These are phyloP conservation scores for Hepatocystis sp. DNA, from an alignment of 169 alveolate species.

Conservation along the genomic window DNA sequence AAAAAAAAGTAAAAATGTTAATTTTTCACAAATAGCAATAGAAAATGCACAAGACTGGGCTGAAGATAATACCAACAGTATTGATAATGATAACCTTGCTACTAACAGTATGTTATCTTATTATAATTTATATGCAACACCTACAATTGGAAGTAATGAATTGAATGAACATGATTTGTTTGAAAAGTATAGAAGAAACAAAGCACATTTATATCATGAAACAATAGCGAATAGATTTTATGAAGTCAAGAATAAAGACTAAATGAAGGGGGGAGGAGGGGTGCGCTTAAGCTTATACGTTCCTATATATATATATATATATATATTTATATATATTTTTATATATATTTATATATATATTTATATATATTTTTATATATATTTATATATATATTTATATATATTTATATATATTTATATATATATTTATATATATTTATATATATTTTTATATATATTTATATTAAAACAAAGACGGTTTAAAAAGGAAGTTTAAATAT, in stretches of 20 bases:
- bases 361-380: too few relatives aligned
- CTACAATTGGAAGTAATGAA: neutral
- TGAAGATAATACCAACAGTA: constrained; percentile 10
- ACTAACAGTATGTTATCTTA: neutral
- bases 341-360: too few relatives aligned
- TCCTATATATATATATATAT: too few relatives aligned
- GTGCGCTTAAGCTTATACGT: too few relatives aligned
- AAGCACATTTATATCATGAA: constrained; percentile 67
- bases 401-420: too few relatives aligned
- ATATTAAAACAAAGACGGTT: too few relatives aligned
- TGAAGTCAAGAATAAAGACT: constrained; percentile 33
- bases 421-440: too few relatives aligned
- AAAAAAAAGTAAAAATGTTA: constrained; percentile 58
- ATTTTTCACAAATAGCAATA: constrained; percentile 59
- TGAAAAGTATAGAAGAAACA: constrained; percentile 66
- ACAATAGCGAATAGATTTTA: constrained; percentile 63
- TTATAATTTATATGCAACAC: constrained; percentile 26
- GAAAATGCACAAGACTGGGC: constrained; percentile 76
- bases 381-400: too few relatives aligned
- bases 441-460: too few relatives aligned
- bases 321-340: too few relatives aligned
- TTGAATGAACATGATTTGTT: constrained; percentile 40
- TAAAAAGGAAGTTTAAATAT: too few relatives aligned
- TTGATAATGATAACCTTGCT: neutral
- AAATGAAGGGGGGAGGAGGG: too few relatives aligned